phyloP scores from a whole-genome alignment of 805 yeast species.

The Starmerella gropengiesseri region DNA sequence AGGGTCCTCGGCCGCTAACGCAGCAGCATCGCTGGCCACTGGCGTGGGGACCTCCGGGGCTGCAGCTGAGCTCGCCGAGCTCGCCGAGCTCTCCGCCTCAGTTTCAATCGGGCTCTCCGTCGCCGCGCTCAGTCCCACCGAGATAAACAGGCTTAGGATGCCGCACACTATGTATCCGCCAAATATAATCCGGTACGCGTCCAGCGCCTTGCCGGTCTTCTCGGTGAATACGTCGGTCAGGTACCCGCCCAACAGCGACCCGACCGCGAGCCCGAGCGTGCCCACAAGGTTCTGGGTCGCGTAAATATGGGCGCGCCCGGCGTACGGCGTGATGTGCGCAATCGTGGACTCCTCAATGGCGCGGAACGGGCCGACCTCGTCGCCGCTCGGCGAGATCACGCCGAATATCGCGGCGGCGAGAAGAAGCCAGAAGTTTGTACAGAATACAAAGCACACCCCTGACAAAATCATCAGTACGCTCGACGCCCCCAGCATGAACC shows the following conservation, averaged over 20 bases:
- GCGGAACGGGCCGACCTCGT: conserved; percentile 83
- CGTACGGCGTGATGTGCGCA: conserved; percentile 52
- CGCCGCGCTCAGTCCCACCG: conserved; percentile 34
- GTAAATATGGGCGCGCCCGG: conserved; percentile 53
- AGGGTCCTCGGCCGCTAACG: neutral
- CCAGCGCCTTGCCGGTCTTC: conserved; percentile 27
- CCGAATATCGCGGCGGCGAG: conserved; percentile 68
- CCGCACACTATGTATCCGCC: conserved; percentile 47
- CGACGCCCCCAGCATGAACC: conserved; percentile 53
- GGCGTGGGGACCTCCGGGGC: neutral
- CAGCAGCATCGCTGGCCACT: neutral
- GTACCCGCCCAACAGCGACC: conserved; percentile 54
- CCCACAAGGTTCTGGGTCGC: conserved; percentile 64
- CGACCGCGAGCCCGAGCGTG: conserved; percentile 63
- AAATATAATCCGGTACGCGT: conserved; percentile 46
- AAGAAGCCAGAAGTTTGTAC: conserved; percentile 43
- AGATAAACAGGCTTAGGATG: conserved; percentile 35
- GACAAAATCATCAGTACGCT: conserved; percentile 55
- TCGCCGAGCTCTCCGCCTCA: neutral
- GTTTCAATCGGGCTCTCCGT: conserved; percentile 5
- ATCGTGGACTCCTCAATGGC: conserved; percentile 74
- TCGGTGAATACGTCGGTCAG: conserved; percentile 35
- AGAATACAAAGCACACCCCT: conserved; percentile 53
- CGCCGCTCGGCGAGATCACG: conserved; percentile 81
- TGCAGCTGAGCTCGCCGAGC: neutral